Evolutionary conservation across 371 early-diverging fungal genomes (phyloP).

Genomic region (Mortierella sp.): DNA sequence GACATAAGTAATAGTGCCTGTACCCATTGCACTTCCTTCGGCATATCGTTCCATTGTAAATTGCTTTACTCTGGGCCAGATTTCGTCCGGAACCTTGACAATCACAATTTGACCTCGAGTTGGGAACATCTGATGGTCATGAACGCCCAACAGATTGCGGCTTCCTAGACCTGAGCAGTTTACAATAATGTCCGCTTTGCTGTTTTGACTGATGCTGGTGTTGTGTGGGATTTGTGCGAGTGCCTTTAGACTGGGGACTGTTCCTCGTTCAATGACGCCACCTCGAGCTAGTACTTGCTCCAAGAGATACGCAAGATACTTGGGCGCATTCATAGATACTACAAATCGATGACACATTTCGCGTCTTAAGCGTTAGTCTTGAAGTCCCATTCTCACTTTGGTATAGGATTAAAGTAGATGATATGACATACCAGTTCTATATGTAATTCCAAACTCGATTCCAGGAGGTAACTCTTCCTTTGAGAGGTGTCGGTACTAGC

Average conservation of each 20-base stretch:
- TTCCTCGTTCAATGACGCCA: constrained; percentile 59
- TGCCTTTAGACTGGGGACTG: constrained; percentile 62
- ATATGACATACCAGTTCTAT: constrained; percentile 63
- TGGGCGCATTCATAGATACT: constrained; percentile 59
- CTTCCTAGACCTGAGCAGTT: constrained; percentile 85
- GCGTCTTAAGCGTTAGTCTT: background rate
- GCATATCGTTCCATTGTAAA: constrained; percentile 53
- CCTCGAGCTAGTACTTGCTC: constrained; percentile 64
- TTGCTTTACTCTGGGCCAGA: constrained; percentile 58
- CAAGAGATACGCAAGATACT: constrained; percentile 76
- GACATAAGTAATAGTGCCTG: constrained; percentile 70
- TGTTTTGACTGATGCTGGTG: background rate
- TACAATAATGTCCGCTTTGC: constrained; percentile 67
- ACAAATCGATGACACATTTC: background rate
- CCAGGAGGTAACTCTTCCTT: constrained; percentile 60
- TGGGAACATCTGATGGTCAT: constrained; percentile 74
- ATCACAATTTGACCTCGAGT: constrained; percentile 84
- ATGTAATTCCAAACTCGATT: constrained; percentile 64
- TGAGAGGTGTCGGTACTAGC: constrained; percentile 60
- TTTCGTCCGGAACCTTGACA: constrained; percentile 70
- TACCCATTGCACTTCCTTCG: constrained; percentile 50
- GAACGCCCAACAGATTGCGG: constrained; percentile 73
- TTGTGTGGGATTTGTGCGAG: constrained; percentile 47
- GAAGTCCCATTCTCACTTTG: background rate
- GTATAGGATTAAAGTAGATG: background rate